Evolutionary conservation across 257 asterid genomes (phyloP).

Genomic region (Cinchona pubescens): DNA sequence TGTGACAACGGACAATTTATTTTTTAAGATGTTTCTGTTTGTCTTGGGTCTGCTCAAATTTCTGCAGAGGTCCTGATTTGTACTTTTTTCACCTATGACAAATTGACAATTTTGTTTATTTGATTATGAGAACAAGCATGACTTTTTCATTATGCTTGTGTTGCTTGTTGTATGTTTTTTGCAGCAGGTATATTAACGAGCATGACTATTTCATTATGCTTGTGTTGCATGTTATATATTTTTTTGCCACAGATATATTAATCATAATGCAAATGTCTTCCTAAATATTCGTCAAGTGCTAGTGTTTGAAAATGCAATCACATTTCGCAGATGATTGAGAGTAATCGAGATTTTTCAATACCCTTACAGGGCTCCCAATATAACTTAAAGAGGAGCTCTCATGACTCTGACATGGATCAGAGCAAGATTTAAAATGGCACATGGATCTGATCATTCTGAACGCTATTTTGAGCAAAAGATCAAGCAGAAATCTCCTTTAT

Average conservation of each 20-base stretch:
- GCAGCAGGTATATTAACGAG: not conserved
- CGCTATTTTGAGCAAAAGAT: slow-evolving; percentile 36
- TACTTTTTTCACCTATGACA: not conserved
- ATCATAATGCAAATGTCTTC: slow-evolving; percentile 1
- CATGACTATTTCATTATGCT: not conserved
- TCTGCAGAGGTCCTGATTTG: not conserved
- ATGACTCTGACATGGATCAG: slow-evolving; percentile 39
- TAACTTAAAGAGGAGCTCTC: slow-evolving; percentile 39
- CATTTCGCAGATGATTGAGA: not conserved
- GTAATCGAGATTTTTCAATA: slow-evolving; percentile 17
- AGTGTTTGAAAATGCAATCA: not conserved
- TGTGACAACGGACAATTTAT: not conserved
- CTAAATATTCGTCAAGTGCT: not conserved
- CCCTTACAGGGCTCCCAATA: slow-evolving; percentile 38
- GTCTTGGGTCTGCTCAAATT: not conserved
- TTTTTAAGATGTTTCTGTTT: not conserved
- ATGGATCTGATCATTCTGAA: slow-evolving; percentile 43
- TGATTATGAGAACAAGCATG: not conserved
- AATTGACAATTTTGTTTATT: not conserved
- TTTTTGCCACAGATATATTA: not conserved
- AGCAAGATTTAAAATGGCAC: slow-evolving; percentile 33
- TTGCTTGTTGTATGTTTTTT: not conserved
- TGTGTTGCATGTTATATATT: not conserved
- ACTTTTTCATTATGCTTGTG: not conserved
- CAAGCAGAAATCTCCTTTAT: slow-evolving; percentile 34